Conservation (phyloP, 306 rosid genomes). For the Lithocarpus polystachyus region DNA sequence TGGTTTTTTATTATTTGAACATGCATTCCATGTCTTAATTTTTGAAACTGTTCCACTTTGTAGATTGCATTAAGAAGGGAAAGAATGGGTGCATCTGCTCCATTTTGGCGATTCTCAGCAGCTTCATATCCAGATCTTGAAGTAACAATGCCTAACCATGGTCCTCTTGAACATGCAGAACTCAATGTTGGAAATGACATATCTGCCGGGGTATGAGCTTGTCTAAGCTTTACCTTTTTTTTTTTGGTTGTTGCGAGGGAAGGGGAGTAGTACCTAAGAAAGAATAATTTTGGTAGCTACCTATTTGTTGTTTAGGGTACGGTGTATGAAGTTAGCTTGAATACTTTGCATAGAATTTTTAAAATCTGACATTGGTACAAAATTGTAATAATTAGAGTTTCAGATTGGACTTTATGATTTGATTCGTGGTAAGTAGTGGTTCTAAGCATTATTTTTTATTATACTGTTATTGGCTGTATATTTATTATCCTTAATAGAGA, state of each 20-base stretch:
- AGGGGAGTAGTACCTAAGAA: no score
- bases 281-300: neutral
- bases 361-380: neutral
- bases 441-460: neutral
- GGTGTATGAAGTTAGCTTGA: neutral
- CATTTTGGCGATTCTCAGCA: conserved; percentile 88
- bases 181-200: conserved; percentile 30
- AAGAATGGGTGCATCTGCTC: conserved; percentile 86
- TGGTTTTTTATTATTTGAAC: conserved; percentile 18
- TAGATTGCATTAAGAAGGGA: conserved; percentile 91
- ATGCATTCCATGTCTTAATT: conserved; percentile 4
- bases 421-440: neutral
- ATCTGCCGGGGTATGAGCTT: conserved; percentile 52
- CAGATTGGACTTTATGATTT: neutral
- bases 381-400: neutral
- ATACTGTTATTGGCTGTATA: neutral
- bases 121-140: conserved; percentile 92
- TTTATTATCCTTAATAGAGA: neutral
- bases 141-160: conserved; percentile 38
- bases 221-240: neutral
- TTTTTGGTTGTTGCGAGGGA: neutral
- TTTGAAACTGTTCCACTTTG: conserved; percentile 5
- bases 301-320: neutral
- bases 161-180: conserved; percentile 40
- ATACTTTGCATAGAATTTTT: neutral